A percentile compares a stretch with the other conserved stretches of the same genome.
These are phyloP conservation scores for Luvunga scandens DNA, from an alignment of 345 rosid genomes.

Conservation along the genomic window DNA sequence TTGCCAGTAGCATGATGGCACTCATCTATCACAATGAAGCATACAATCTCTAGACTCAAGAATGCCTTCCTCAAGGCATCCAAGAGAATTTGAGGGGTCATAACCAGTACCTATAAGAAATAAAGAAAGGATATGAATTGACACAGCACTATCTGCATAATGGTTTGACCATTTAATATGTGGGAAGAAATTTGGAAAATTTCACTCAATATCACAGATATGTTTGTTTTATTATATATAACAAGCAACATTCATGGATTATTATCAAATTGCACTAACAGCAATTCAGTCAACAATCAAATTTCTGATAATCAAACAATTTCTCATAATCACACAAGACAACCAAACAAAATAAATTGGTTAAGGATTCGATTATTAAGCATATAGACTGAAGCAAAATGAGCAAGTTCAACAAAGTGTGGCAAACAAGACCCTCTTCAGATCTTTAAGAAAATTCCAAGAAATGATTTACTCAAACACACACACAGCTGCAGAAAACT, in stretches of 20 bases:
- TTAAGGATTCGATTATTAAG: neutral
- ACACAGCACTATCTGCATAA: neutral
- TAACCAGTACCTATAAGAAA: slow-evolving; percentile 67
- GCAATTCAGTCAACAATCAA: neutral
- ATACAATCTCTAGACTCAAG: slow-evolving; percentile 54
- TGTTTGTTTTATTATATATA: neutral
- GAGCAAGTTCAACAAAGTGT: neutral
- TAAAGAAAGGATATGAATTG: neutral
- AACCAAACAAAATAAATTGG: neutral
- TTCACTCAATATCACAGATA: neutral
- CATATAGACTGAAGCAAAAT: neutral
- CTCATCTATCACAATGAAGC: slow-evolving; percentile 75
- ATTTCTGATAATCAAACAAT: neutral
- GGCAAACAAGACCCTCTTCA: neutral
- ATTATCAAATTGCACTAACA: neutral
- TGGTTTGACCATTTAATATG: neutral
- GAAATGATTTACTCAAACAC: neutral
- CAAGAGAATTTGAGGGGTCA: slow-evolving; percentile 88
- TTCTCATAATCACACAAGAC: neutral
- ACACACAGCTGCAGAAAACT: neutral
- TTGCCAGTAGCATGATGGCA: slow-evolving; percentile 80
- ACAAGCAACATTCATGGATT: slow-evolving; percentile 1
- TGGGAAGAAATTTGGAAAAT: neutral
- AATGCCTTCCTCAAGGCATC: slow-evolving; percentile 72
- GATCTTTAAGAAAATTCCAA: neutral